Evolutionary conservation across 140 eudicot genomes (phyloP).

Genomic region (Oenanthe javanica): DNA sequence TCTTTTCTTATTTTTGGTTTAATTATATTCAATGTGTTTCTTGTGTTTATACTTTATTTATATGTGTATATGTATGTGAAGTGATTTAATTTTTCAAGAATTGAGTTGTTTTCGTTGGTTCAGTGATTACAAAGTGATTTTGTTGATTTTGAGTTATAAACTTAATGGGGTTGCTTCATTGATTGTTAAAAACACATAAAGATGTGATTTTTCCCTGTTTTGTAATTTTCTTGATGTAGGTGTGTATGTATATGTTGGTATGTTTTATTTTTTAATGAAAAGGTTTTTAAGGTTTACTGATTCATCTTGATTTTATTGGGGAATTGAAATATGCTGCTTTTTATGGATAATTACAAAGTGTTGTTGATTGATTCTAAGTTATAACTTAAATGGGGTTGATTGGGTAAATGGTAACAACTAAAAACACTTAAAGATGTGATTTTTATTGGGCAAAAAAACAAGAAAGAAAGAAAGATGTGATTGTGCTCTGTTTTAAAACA

Average conservation of each 20-base stretch:
- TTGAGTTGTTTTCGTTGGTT: background rate
- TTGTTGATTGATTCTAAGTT: background rate
- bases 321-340: background rate
- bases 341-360: background rate
- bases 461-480: background rate
- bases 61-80: background rate
- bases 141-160: background rate
- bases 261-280: too few relatives aligned
- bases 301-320: background rate
- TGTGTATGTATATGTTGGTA: background rate
- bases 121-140: background rate
- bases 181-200: background rate
- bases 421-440: background rate
- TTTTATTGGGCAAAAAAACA: background rate
- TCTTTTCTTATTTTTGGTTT: background rate
- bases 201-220: background rate
- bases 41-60: background rate
- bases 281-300: too few relatives aligned
- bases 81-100: background rate
- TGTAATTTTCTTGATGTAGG: background rate
- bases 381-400: background rate
- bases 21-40: background rate
- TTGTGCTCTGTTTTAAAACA: background rate
- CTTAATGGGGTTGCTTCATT: background rate
- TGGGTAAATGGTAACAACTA: background rate